These are phyloP conservation scores for Heliamphora exappendiculata DNA, from an alignment of 148 eudicot species.

Conservation along the genomic window DNA sequence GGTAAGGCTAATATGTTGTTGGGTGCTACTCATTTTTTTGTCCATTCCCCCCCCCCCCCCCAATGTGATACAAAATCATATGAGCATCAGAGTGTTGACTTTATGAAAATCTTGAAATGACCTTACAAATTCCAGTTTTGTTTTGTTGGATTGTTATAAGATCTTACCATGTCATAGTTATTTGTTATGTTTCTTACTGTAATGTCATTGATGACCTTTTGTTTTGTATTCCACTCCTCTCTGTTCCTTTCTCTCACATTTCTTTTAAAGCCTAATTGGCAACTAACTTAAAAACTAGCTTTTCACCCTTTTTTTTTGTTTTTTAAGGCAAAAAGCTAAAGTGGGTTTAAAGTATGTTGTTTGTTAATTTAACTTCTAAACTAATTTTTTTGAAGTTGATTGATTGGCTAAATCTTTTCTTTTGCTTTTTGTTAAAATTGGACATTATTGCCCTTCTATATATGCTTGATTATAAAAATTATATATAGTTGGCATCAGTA, in stretches of 20 bases:
- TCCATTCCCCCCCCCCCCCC: not conserved
- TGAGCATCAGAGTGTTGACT: not conserved
- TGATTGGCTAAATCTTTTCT: no score
- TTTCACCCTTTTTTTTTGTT: no score
- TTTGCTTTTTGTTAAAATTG: no score
- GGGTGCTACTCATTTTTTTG: not conserved
- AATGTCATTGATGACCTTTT: not conserved
- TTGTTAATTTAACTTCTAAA: no score
- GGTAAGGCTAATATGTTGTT: conserved; percentile 33
- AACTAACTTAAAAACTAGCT: no score
- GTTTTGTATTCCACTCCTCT: not conserved
- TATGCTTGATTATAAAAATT: no score
- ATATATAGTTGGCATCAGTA: no score
- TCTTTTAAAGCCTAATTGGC: not conserved
- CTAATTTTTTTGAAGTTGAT: no score
- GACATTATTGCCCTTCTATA: no score
- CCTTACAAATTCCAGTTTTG: not conserved
- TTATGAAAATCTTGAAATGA: not conserved
- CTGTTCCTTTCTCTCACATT: not conserved
- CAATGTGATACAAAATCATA: not conserved
- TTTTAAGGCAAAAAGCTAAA: no score
- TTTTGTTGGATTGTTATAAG: not conserved
- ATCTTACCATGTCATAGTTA: not conserved
- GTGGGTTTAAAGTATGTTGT: no score
- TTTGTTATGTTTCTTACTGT: not conserved